Evolutionary conservation across 352 stramenopile species (phyloP).

Genomic region (Halophytophthora polymorphica): DNA sequence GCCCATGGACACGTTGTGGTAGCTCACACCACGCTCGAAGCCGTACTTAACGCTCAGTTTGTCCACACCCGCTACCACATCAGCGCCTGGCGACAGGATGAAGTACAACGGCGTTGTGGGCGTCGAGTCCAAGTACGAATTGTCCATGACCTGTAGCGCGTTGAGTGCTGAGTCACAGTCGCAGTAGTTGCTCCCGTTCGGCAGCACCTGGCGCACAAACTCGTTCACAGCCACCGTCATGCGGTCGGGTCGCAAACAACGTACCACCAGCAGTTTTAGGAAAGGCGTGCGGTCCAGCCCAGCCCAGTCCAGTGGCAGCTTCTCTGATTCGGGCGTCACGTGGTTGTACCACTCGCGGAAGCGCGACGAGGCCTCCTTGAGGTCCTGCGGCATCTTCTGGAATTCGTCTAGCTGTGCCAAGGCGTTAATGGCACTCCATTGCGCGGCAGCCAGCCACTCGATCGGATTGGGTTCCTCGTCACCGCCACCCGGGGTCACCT

Average conservation of each 20-base stretch:
- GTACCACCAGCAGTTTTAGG: constrained; percentile 95
- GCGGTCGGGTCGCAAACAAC: constrained; percentile 91
- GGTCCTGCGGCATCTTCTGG: constrained; percentile 94
- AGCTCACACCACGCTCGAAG: constrained; percentile 94
- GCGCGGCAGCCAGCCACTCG: constrained; percentile 90
- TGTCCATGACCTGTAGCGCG: constrained; percentile 94
- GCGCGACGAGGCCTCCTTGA: constrained; percentile 93
- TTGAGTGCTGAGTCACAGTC: constrained; percentile 97
- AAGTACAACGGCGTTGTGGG: constrained; percentile 96
- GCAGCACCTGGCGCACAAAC: constrained; percentile 93
- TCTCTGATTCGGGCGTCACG: constrained; percentile 94
- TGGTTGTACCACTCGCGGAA: constrained; percentile 99
- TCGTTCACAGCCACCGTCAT: constrained; percentile 94
- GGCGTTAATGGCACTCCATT: constrained; percentile 91
- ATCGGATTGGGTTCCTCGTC: constrained; percentile 74
- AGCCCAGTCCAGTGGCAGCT: constrained; percentile 96
- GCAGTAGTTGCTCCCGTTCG: constrained; percentile 92
- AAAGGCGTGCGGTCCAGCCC: constrained; percentile 94
- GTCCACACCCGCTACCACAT: constrained; percentile 95
- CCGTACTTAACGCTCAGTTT: constrained; percentile 93
- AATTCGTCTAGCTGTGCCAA: constrained; percentile 95
- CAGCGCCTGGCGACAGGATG: constrained; percentile 94
- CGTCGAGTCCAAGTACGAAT: constrained; percentile 93
- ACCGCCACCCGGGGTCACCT: constrained; percentile 29
- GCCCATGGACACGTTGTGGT: constrained; percentile 98